Evolutionary conservation across 2,329 filamentous ascomycete species (phyloP).

Genomic region (Diaporthe amygdali): DNA sequence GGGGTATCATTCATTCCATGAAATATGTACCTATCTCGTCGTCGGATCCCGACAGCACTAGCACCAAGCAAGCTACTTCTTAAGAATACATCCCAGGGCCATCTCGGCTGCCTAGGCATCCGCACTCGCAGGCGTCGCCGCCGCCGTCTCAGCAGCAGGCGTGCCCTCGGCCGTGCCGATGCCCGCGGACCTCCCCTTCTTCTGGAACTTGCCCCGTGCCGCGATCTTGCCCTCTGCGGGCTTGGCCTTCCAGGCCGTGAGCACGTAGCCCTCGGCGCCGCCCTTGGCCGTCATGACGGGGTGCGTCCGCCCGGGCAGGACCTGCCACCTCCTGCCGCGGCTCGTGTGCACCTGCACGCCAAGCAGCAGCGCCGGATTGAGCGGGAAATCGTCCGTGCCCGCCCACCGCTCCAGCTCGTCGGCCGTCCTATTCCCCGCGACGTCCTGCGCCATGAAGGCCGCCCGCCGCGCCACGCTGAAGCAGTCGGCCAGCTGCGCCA

Average conservation of each 20-base stretch:
- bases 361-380: constrained; percentile 86
- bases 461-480: constrained; percentile 82
- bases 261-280: constrained; percentile 88
- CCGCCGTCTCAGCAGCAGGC: constrained; percentile 12
- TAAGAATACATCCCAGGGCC: neutral
- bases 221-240: constrained; percentile 81
- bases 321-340: constrained; percentile 83
- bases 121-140: neutral
- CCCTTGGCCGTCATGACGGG: constrained; percentile 90
- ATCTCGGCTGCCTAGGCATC: neutral
- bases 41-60: neutral
- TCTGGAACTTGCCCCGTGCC: constrained; percentile 80
- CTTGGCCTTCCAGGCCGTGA: constrained; percentile 81
- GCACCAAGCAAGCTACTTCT: neutral
- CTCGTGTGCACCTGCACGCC: constrained; percentile 82
- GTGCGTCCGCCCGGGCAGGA: constrained; percentile 89
- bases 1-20: constrained; percentile 24
- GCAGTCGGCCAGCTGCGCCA: constrained; percentile 78
- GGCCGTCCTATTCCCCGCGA: constrained; percentile 47
- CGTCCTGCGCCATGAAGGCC: constrained; percentile 65
- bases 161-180: constrained; percentile 21
- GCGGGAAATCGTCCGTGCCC: constrained; percentile 77
- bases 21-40: constrained; percentile 4
- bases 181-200: constrained; percentile 45
- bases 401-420: constrained; percentile 61